A percentile compares a stretch with the other conserved stretches of the same genome.
phyloP scores from a whole-genome alignment of 1,284 basidiomycete genomes.

The Cerioporus squamosus region DNA sequence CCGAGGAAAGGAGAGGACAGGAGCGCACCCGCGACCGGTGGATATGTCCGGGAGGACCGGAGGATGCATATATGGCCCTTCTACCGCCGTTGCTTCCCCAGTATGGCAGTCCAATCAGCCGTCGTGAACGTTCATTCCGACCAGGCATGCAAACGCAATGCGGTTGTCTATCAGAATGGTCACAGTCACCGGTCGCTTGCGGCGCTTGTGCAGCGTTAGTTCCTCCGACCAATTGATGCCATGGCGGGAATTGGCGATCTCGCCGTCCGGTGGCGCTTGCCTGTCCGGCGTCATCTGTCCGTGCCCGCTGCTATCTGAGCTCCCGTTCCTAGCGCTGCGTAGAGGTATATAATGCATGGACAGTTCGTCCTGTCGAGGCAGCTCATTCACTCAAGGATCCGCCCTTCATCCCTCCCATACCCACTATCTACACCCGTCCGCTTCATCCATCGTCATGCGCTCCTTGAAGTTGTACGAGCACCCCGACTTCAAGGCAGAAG shows the following conservation, averaged over 20 bases:
- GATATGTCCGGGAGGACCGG: slow-evolving; percentile 17
- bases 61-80: background rate
- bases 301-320: slow-evolving; percentile 8
- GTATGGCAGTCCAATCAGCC: slow-evolving; percentile 13
- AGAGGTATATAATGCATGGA: slow-evolving; percentile 9
- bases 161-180: slow-evolving; percentile 3
- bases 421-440: background rate
- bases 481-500: slow-evolving; percentile 28
- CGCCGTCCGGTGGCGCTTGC: slow-evolving; percentile 4
- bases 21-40: slow-evolving; percentile 7
- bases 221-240: background rate
- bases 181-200: background rate
- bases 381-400: background rate
- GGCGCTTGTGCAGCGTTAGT: slow-evolving; percentile 10
- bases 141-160: slow-evolving; percentile 9
- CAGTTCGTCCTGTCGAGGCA: background rate
- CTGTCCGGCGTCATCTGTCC: slow-evolving; percentile 2
- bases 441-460: slow-evolving; percentile 18
- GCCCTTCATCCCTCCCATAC: background rate
- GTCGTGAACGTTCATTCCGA: background rate
- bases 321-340: slow-evolving; percentile 9
- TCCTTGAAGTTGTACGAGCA: slow-evolving; percentile 31
- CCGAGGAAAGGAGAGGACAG: slow-evolving; percentile 1
- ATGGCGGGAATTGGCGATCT: slow-evolving; percentile 7
- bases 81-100: background rate